Evolutionary conservation across 2,329 filamentous ascomycete genomes (phyloP).

Genomic region (Claviceps lovelessii): DNA sequence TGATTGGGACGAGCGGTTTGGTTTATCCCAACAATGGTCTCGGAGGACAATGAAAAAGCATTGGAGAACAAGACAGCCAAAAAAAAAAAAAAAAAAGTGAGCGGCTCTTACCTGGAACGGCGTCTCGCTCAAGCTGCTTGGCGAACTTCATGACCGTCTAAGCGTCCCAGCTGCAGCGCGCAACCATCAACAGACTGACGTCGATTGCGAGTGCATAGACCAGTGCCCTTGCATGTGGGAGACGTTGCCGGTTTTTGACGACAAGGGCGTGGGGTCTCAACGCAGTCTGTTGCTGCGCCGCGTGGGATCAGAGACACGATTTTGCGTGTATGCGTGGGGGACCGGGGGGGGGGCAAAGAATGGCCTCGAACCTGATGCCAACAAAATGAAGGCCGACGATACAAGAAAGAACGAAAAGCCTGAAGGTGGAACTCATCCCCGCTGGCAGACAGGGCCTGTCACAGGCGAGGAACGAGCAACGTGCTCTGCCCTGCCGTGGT

Average conservation of each 20-base stretch:
- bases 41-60: not conserved
- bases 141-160: constrained; percentile 9
- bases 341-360: not conserved
- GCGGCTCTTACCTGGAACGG: constrained; percentile 53
- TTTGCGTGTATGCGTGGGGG: not conserved
- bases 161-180: constrained; percentile 5
- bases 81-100: not conserved
- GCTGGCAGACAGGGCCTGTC: not conserved
- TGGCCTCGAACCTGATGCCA: not conserved
- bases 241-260: not conserved
- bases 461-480: not conserved
- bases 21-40: too few relatives aligned
- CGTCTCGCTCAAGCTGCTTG: constrained; percentile 16
- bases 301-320: not conserved
- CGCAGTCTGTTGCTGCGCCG: not conserved
- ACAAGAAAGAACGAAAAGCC: not conserved
- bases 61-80: not conserved
- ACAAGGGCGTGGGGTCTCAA: not conserved
- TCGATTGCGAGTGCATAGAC: not conserved
- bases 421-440: not conserved
- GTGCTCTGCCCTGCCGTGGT: not conserved
- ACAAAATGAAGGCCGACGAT: not conserved
- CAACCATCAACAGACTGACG: constrained; percentile 2
- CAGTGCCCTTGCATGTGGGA: not conserved
- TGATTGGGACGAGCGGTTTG: too few relatives aligned